phyloP scores from a whole-genome alignment of 2,329 filamentous ascomycete species.

The Ophiognomonia clavigignenti-juglandacearum region DNA sequence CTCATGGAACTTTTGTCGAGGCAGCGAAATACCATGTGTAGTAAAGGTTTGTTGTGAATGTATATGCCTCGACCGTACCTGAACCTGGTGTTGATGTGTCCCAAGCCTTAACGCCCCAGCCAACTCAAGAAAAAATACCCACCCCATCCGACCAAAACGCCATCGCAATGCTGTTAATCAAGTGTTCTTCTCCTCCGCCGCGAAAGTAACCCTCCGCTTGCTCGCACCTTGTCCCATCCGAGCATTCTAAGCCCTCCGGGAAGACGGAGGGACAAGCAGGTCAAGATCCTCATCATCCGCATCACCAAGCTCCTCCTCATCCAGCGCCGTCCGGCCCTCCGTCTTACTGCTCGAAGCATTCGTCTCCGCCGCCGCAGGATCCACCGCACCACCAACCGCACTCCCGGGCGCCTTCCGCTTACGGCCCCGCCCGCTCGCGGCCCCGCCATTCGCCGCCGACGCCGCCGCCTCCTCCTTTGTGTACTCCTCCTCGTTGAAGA shows the following conservation, averaged over 20 bases:
- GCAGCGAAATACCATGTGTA: too few relatives aligned
- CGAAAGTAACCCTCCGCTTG: too few relatives aligned
- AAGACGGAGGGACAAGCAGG: constrained; percentile 10
- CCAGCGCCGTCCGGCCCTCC: constrained; percentile 4
- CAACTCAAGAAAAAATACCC: background rate
- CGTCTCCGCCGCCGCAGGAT: background rate
- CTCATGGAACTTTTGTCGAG: too few relatives aligned
- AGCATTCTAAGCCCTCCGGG: constrained; percentile 12
- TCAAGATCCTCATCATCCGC: constrained; percentile 14
- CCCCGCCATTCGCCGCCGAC: background rate
- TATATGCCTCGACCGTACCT: too few relatives aligned
- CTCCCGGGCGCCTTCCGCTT: constrained; percentile 10
- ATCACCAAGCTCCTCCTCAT: constrained; percentile 17
- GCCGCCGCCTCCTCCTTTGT: constrained; percentile 7
- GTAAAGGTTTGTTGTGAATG: too few relatives aligned
- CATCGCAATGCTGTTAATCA: constrained; percentile 12
- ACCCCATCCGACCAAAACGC: constrained; percentile 3
- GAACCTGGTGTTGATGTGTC: too few relatives aligned
- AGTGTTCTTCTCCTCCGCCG: too few relatives aligned
- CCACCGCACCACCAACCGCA: background rate
- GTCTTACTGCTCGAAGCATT: background rate
- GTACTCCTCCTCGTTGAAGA: constrained; percentile 61
- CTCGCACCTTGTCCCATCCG: constrained; percentile 11
- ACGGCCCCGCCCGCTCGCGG: background rate
- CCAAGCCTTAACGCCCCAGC: background rate